phyloP scores from a whole-genome alignment of 2,329 filamentous ascomycete genomes.

The Waltergamsia citrina region DNA sequence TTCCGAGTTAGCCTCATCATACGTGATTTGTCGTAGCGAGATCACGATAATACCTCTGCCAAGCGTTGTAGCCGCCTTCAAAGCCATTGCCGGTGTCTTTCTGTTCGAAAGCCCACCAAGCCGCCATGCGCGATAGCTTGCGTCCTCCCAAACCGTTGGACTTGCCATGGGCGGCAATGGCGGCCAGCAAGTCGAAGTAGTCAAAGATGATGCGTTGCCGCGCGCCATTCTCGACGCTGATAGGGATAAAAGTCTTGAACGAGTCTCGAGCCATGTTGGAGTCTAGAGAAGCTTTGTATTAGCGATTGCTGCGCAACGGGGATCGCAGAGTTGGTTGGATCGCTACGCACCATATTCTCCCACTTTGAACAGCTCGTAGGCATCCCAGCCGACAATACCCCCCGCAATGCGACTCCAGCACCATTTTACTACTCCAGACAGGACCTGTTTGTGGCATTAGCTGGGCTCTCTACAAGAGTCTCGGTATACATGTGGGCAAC shows the following conservation, averaged over 20 bases:
- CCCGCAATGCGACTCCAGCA: constrained; percentile 91
- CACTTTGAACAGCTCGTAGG: constrained; percentile 90
- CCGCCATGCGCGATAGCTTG: constrained; percentile 89
- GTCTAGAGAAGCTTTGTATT: constrained; percentile 33
- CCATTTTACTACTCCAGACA: constrained; percentile 95
- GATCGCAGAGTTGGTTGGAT: too few species aligned
- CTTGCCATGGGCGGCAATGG: constrained; percentile 88
- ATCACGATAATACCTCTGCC: constrained; percentile 52
- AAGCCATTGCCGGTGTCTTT: constrained; percentile 82
- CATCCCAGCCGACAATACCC: constrained; percentile 93
- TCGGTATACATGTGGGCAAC: constrained; percentile 13
- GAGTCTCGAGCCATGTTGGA: constrained; percentile 86
- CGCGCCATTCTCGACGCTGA: constrained; percentile 81
- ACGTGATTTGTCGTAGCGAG: neutral
- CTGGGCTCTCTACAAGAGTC: neutral
- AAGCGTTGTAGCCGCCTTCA: constrained; percentile 85
- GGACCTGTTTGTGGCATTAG: constrained; percentile 52
- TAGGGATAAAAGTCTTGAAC: constrained; percentile 91
- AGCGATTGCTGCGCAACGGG: too few species aligned
- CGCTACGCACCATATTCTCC: constrained; percentile 72
- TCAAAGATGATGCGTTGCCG: constrained; percentile 86
- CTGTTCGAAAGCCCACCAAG: constrained; percentile 98
- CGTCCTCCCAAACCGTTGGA: constrained; percentile 85
- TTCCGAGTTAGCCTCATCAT: neutral
- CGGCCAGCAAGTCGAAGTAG: constrained; percentile 89